Percentiles rank a stretch among this genome's conserved stretches.
Conservation (phyloP, 2,329 filamentous ascomycete genomes). For the Scedosporium boydii region DNA sequence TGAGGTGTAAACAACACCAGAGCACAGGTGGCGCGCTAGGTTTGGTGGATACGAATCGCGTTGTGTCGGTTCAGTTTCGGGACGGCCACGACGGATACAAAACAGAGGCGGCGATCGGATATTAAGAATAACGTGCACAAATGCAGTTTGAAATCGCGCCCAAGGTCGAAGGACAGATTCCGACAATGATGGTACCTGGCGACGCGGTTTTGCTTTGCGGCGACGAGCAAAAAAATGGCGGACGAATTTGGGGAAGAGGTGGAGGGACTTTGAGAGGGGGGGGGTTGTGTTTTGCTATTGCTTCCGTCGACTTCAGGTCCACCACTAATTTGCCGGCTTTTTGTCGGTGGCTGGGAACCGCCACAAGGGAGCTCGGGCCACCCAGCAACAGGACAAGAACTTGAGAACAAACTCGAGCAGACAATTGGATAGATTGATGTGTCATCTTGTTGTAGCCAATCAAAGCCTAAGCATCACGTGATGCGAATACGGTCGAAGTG, state of each 20-base stretch:
- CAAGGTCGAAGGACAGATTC: background rate
- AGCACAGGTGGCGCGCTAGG: constrained; percentile 1
- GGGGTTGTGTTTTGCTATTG: constrained; percentile 7
- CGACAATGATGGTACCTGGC: background rate
- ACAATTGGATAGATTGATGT: background rate
- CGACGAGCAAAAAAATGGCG: constrained; percentile 1
- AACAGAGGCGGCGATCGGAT: background rate
- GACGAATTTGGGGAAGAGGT: constrained; percentile 5
- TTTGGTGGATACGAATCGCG: constrained; percentile 1
- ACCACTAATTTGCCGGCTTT: constrained; percentile 3
- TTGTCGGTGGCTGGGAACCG: constrained; percentile 7
- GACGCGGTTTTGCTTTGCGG: constrained; percentile 4
- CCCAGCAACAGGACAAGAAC: background rate
- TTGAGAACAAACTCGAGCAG: background rate
- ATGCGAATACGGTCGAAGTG: background rate
- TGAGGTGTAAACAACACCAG: constrained; percentile 7
- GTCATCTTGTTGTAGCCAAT: background rate
- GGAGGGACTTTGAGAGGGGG: constrained; percentile 6
- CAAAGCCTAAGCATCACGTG: background rate
- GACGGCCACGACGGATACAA: background rate
- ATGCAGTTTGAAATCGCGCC: background rate
- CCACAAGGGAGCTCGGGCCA: constrained; percentile 5
- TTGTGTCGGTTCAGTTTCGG: background rate
- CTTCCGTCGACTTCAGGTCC: background rate
- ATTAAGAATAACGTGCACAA: background rate